Evolutionary conservation across 805 yeast species (phyloP).

Genomic region (Lipomyces mesembrius): DNA sequence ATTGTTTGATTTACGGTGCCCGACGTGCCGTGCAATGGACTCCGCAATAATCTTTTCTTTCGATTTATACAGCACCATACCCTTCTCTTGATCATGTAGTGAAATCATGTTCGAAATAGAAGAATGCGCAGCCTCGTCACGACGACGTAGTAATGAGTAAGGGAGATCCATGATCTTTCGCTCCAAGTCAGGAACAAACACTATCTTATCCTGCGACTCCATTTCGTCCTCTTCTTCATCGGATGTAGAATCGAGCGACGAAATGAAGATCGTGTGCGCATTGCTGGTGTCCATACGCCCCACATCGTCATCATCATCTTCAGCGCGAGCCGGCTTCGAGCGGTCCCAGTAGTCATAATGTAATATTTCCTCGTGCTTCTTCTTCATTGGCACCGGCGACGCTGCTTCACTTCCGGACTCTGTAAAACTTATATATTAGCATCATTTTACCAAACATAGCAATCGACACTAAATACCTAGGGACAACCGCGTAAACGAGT

Average conservation of each 20-base stretch:
- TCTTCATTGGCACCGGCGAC: slow-evolving; percentile 20
- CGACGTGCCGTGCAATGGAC: slow-evolving; percentile 29
- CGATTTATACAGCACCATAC: slow-evolving; percentile 29
- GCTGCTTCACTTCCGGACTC: slow-evolving; percentile 7
- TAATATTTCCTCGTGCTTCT: slow-evolving; percentile 22
- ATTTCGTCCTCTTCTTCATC: slow-evolving; percentile 18
- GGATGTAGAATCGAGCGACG: slow-evolving; percentile 27
- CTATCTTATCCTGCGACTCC: slow-evolving; percentile 13
- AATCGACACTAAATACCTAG: slow-evolving; percentile 13
- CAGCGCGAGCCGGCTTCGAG: slow-evolving; percentile 15
- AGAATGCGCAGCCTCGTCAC: slow-evolving; percentile 6
- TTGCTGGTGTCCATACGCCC: slow-evolving; percentile 33
- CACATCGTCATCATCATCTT: slow-evolving; percentile 9
- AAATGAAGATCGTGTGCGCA: slow-evolving; percentile 31
- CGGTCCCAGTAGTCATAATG: slow-evolving; percentile 36
- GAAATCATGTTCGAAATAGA: slow-evolving; percentile 13
- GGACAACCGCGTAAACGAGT: slow-evolving; percentile 32
- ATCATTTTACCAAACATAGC: not conserved
- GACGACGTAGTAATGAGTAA: slow-evolving; percentile 25
- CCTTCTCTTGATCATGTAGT: slow-evolving; percentile 16
- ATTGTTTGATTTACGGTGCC: not conserved
- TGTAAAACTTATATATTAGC: not conserved
- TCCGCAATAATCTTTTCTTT: slow-evolving; percentile 35
- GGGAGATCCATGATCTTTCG: slow-evolving; percentile 29
- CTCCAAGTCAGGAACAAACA: slow-evolving; percentile 31